A percentile compares a stretch with the other conserved stretches of the same genome.
Conservation (phyloP, 1,139 yeast species). For the Debaryomyces nepalensis region DNA sequence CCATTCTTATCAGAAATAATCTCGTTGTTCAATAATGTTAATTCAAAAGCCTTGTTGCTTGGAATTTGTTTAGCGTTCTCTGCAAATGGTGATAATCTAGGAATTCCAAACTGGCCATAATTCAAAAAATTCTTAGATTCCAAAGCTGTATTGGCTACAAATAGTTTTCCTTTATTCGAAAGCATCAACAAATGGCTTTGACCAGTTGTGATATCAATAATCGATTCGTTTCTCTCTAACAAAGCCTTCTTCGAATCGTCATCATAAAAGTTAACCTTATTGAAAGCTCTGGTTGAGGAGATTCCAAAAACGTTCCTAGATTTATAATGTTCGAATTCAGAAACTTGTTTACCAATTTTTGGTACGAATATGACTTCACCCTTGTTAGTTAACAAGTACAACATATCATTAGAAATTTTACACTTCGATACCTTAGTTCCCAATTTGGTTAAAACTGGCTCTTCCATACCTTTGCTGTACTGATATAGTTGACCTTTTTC, state of each 20-base stretch:
- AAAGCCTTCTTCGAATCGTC: constrained; percentile 10
- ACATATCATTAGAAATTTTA: constrained; percentile 54
- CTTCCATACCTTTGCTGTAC: constrained; percentile 53
- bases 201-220: constrained; percentile 64
- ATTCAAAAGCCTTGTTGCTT: constrained; percentile 35
- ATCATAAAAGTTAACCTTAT: constrained; percentile 16
- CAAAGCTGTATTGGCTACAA: constrained; percentile 61
- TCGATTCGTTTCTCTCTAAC: constrained; percentile 46
- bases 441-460: constrained; percentile 32
- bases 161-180: constrained; percentile 65
- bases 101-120: constrained; percentile 87
- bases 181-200: constrained; percentile 66
- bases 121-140: constrained; percentile 28
- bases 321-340: constrained; percentile 22
- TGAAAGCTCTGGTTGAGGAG: constrained; percentile 15
- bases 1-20: constrained; percentile 27
- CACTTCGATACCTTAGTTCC: constrained; percentile 56
- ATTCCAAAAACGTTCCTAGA: constrained; percentile 33
- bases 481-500: constrained; percentile 76
- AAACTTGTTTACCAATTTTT: constrained; percentile 23
- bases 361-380: constrained; percentile 61
- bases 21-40: constrained; percentile 43
- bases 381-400: constrained; percentile 61
- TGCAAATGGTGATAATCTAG: constrained; percentile 66
- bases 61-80: constrained; percentile 25